Evolutionary conservation across 1,284 basidiomycete genomes (phyloP).

Genomic region (Sphagnurus paluster): DNA sequence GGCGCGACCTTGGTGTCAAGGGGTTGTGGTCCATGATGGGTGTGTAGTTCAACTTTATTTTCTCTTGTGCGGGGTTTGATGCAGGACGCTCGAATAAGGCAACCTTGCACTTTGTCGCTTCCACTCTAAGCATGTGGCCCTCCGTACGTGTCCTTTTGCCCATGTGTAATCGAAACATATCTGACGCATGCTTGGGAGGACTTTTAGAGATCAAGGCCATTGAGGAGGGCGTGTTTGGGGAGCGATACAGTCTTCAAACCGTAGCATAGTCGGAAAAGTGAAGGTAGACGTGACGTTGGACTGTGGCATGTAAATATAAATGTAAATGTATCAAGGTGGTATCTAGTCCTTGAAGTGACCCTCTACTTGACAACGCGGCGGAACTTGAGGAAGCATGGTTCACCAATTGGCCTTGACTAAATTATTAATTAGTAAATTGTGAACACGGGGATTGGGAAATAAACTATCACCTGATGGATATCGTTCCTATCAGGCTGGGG

Average conservation of each 20-base stretch:
- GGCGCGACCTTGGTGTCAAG: slow-evolving; percentile 49
- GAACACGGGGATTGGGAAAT: not conserved
- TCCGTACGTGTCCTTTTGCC: slow-evolving; percentile 43
- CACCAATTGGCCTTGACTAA: slow-evolving; percentile 26
- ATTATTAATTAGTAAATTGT: not conserved
- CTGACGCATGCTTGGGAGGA: not conserved
- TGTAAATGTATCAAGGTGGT: too few relatives aligned
- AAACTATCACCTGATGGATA: slow-evolving; percentile 22
- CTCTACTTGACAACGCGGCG: slow-evolving; percentile 21
- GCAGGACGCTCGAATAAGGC: slow-evolving; percentile 25
- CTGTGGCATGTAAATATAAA: too few relatives aligned
- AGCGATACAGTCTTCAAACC: slow-evolving; percentile 43
- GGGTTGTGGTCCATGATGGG: slow-evolving; percentile 62
- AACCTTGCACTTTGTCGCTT: slow-evolving; percentile 55
- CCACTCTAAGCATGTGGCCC: slow-evolving; percentile 57
- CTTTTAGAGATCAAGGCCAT: slow-evolving; percentile 57
- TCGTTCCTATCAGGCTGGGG: slow-evolving; percentile 31
- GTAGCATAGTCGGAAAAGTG: too few relatives aligned
- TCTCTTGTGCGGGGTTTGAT: not conserved
- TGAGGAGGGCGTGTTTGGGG: slow-evolving; percentile 51
- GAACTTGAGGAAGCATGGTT: slow-evolving; percentile 27
- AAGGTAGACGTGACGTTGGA: too few relatives aligned
- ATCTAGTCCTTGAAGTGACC: too few relatives aligned
- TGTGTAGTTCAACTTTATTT: slow-evolving; percentile 20
- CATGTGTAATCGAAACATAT: not conserved